These are phyloP conservation scores for Platismatia glauca DNA, from an alignment of 495 filamentous ascomycete genomes.

Conservation along the genomic window DNA sequence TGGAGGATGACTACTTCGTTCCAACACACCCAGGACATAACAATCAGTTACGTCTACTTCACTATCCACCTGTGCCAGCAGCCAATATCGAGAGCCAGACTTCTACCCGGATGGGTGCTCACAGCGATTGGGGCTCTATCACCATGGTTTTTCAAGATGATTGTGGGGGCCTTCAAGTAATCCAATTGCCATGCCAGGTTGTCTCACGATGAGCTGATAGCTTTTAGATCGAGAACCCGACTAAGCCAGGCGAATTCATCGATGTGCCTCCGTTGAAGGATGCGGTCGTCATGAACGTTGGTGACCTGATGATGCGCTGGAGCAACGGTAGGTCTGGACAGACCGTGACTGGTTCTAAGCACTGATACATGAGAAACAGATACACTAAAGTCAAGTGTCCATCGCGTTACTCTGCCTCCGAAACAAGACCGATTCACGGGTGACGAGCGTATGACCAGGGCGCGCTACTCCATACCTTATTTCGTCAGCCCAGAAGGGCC, in stretches of 20 bases:
- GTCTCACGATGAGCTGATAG: background rate
- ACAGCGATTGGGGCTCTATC: conserved; percentile 44
- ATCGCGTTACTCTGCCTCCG: conserved; percentile 38
- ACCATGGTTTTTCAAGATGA: conserved; percentile 46
- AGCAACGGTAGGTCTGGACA: conserved; percentile 43
- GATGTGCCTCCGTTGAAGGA: conserved; percentile 46
- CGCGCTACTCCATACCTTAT: conserved; percentile 51
- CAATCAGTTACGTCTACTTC: conserved; percentile 56
- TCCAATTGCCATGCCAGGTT: background rate
- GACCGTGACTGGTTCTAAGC: too few relatives aligned
- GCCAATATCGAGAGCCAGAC: conserved; percentile 36
- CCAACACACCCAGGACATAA: conserved; percentile 47
- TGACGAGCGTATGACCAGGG: conserved; percentile 37
- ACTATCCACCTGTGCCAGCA: conserved; percentile 53
- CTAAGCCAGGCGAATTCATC: conserved; percentile 41
- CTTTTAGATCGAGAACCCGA: conserved; percentile 46
- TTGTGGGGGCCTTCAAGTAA: conserved; percentile 39
- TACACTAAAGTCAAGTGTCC: conserved; percentile 46
- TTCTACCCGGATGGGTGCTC: conserved; percentile 45
- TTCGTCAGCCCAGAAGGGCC: conserved; percentile 40
- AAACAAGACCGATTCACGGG: conserved; percentile 22
- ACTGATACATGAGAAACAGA: conserved; percentile 12
- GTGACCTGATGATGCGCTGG: conserved; percentile 53
- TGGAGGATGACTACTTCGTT: conserved; percentile 43
- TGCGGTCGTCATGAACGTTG: conserved; percentile 58